A percentile compares a stretch with the other conserved stretches of the same genome.
Conservation (phyloP, 768 basidiomycete species). For the Boletellus ananiceps region DNA sequence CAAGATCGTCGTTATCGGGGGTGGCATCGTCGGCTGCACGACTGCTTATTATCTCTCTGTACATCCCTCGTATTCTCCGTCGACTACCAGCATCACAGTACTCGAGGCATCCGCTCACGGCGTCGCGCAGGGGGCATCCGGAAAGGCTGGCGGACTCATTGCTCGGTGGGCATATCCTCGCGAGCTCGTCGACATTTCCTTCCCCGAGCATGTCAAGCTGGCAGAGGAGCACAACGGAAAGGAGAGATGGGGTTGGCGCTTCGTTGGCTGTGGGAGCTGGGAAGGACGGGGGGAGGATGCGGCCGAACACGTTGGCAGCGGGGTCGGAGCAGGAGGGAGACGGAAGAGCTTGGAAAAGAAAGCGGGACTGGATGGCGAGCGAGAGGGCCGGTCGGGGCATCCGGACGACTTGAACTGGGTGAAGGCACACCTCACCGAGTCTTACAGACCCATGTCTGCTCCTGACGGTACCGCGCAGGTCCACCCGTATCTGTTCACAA, state of each 20-base stretch:
- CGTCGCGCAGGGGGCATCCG: conserved; percentile 75
- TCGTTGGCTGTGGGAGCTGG: conserved; percentile 70
- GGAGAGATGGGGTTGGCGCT: conserved; percentile 80
- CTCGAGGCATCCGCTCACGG: conserved; percentile 66
- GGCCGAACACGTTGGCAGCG: conserved; percentile 13
- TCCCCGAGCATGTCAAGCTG: conserved; percentile 64
- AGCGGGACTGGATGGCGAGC: conserved; percentile 35
- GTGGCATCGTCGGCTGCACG: conserved; percentile 81
- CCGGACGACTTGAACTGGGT: conserved; percentile 55
- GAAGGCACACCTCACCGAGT: conserved; percentile 51
- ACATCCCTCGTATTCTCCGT: conserved; percentile 44
- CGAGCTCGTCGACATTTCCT: conserved; percentile 63
- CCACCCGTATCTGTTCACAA: conserved; percentile 71
- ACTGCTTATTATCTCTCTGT: conserved; percentile 76
- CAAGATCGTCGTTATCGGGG: conserved; percentile 74
- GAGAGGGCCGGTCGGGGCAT: conserved; percentile 32
- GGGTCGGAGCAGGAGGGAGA: conserved; percentile 29
- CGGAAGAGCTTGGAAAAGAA: conserved; percentile 54
- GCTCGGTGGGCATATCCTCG: conserved; percentile 82
- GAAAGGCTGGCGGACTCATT: conserved; percentile 81
- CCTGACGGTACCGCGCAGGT: conserved; percentile 64
- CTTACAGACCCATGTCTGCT: conserved; percentile 55
- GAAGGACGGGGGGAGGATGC: conserved; percentile 51
- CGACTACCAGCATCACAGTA: conserved; percentile 48
- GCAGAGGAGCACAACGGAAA: conserved; percentile 65